Evolutionary conservation across 208 protist genomes (phyloP).

Genomic region (Crithidia sp.): DNA sequence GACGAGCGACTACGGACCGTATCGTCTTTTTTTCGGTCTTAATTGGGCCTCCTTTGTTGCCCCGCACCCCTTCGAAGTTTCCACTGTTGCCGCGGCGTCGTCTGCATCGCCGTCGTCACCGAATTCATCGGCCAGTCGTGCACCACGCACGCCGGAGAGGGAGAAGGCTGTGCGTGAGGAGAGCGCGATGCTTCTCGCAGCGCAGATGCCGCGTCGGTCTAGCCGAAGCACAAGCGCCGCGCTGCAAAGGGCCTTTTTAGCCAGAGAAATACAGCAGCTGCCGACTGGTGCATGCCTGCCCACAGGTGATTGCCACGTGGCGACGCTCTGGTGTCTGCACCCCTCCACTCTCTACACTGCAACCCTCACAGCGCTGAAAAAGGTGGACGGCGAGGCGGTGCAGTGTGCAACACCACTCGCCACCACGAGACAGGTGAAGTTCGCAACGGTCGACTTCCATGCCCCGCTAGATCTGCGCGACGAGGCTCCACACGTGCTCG

Average conservation of each 20-base stretch:
- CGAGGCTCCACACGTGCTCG: constrained; percentile 6
- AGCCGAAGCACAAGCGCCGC: neutral
- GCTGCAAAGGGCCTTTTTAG: constrained; percentile 1
- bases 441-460: neutral
- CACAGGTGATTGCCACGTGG: constrained; percentile 15
- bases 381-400: neutral
- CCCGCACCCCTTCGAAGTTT: constrained; percentile 9
- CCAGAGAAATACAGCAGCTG: neutral
- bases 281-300: neutral
- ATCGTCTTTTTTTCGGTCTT: constrained; percentile 3
- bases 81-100: neutral
- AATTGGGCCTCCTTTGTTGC: constrained; percentile 27
- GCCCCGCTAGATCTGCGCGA: constrained; percentile 13
- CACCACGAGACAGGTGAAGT: neutral
- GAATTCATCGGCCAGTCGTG: too few relatives aligned
- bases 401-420: too few relatives aligned
- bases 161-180: neutral
- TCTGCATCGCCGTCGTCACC: neutral
- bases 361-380: neutral
- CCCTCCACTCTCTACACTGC: constrained; percentile 23
- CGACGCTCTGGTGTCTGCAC: constrained; percentile 39
- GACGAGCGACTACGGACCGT: neutral
- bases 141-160: neutral
- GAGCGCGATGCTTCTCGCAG: neutral
- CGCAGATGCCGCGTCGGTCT: constrained; percentile 17